Percentiles rank a stretch among this genome's conserved stretches.
phyloP scores from a whole-genome alignment of 495 filamentous ascomycete genomes.

The Neurospora tetrasperma region DNA sequence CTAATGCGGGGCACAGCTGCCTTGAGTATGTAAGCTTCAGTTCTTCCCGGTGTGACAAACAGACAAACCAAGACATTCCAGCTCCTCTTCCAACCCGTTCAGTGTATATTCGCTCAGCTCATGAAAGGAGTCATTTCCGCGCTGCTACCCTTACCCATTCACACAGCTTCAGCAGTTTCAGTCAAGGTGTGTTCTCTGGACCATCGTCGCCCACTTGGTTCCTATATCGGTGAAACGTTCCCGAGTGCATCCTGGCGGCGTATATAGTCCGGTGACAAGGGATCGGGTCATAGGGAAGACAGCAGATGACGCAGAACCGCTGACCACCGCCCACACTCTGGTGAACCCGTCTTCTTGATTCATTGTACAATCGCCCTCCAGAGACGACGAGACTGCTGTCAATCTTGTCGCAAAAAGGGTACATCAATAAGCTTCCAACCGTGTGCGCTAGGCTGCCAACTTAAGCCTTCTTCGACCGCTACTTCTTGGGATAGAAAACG shows the following conservation, averaged over 20 bases:
- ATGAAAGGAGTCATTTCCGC: neutral
- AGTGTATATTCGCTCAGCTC: neutral
- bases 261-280: conserved; percentile 5
- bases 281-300: conserved; percentile 2
- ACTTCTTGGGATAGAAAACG: neutral
- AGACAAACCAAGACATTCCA: neutral
- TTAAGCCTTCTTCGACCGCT: neutral
- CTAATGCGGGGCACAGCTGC: neutral
- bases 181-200: neutral
- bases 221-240: neutral
- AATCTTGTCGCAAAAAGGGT: neutral
- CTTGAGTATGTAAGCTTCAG: neutral
- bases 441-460: neutral
- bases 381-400: neutral
- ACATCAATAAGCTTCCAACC: neutral
- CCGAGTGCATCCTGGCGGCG: neutral
- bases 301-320: conserved; percentile 6
- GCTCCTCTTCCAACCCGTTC: neutral
- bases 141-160: neutral
- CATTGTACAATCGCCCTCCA: neutral
- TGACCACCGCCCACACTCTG: neutral
- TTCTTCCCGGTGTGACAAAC: neutral
- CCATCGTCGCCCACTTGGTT: neutral
- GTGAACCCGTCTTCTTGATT: neutral
- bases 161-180: neutral